Conservation (phyloP, 202 grass and related monocot species). For the Saccharum hybrid region DNA sequence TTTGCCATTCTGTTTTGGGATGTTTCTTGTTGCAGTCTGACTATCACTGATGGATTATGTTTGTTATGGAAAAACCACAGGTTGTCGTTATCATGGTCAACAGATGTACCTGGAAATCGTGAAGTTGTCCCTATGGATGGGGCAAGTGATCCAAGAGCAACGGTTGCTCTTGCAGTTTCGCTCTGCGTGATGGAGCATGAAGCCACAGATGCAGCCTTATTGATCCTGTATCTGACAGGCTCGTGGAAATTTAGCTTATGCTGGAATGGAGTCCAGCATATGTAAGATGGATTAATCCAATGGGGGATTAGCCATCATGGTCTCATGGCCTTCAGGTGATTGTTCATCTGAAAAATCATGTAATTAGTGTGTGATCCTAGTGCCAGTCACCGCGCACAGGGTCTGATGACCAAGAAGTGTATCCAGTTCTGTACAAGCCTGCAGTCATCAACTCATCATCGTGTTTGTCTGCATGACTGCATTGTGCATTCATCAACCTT, state of each 20-base stretch:
- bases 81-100: conserved; percentile 57
- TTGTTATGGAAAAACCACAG: conserved; percentile 43
- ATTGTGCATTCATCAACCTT: background rate
- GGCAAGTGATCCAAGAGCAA: conserved; percentile 48
- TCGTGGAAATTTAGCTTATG: conserved; percentile 46
- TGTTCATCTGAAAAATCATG: conserved; percentile 33
- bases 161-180: conserved; percentile 42
- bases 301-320: conserved; percentile 33
- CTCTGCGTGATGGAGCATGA: conserved; percentile 43
- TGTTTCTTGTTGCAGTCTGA: background rate
- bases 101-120: conserved; percentile 56
- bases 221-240: conserved; percentile 47
- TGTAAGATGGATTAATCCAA: conserved; percentile 47
- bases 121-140: conserved; percentile 51
- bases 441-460: background rate
- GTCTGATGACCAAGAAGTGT: conserved; percentile 7
- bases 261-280: conserved; percentile 61
- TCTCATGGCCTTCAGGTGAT: conserved; percentile 34
- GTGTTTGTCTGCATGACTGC: conserved; percentile 13
- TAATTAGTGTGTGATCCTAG: background rate
- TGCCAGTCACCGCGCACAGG: background rate
- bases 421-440: conserved; percentile 6
- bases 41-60: background rate
- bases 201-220: conserved; percentile 36
- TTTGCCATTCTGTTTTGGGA: background rate